A percentile compares a stretch with the other conserved stretches of the same genome.
Evolutionary conservation across 2,329 filamentous ascomycete species (phyloP).

Genomic region (Cladophialophora yegresii): DNA sequence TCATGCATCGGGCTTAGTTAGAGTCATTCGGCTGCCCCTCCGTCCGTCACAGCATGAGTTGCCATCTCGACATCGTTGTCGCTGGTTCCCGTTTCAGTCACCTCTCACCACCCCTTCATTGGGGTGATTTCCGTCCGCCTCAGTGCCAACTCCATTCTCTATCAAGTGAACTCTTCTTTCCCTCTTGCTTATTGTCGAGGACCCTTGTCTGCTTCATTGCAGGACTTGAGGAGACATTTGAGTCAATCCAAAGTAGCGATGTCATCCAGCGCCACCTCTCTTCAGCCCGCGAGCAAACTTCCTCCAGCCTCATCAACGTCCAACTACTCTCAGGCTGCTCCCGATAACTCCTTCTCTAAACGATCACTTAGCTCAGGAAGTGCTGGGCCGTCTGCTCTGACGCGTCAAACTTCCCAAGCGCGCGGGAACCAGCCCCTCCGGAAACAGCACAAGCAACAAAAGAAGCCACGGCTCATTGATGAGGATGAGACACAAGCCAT

Average conservation of each 20-base stretch:
- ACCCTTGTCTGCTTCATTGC: conserved; percentile 32
- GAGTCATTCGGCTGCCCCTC: conserved; percentile 10
- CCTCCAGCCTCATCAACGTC: conserved; percentile 23
- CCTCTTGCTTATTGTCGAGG: conserved; percentile 24
- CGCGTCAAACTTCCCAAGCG: conserved; percentile 43
- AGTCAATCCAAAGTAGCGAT: conserved; percentile 28
- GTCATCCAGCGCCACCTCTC: conserved; percentile 34
- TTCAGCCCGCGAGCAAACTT: conserved; percentile 28
- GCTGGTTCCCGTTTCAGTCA: conserved; percentile 10
- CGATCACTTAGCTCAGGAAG: conserved; percentile 46
- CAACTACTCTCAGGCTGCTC: conserved; percentile 31
- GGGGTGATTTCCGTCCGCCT: conserved; percentile 29
- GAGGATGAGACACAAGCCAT: conserved; percentile 78
- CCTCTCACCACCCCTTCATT: conserved; percentile 27
- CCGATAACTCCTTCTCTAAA: conserved; percentile 35
- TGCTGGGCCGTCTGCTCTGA: conserved; percentile 45
- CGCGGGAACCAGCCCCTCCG: conserved; percentile 75
- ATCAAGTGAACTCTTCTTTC: not conserved
- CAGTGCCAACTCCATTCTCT: not conserved
- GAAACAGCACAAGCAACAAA: conserved; percentile 82
- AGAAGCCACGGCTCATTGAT: conserved; percentile 71
- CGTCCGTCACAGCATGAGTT: conserved; percentile 5
- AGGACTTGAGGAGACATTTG: conserved; percentile 25
- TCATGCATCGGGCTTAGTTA: not conserved
- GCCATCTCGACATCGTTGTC: conserved; percentile 7